Conservation (phyloP, 192 early-diverging fungal species). For the Umbelopsis isabellina region DNA sequence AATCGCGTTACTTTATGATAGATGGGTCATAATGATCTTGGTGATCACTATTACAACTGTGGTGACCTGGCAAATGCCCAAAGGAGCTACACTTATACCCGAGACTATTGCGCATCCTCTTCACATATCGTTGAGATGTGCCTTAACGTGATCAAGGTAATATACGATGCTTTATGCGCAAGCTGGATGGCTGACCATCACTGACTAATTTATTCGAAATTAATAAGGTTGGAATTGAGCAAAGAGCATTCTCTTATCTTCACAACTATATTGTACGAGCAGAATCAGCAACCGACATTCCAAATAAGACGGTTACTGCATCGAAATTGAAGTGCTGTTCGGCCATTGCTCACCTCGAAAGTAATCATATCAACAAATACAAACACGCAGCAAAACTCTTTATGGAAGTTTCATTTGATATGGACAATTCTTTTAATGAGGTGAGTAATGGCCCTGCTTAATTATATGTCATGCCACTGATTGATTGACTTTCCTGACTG, state of each 20-base stretch:
- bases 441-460: conserved; percentile 21
- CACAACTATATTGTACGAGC: conserved; percentile 73
- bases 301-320: conserved; percentile 61
- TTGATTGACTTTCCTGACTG: neutral
- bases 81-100: conserved; percentile 66
- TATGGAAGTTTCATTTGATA: conserved; percentile 61
- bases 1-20: conserved; percentile 24
- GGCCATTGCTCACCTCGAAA: conserved; percentile 67
- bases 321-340: conserved; percentile 66
- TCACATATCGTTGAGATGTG: conserved; percentile 83
- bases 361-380: conserved; percentile 60
- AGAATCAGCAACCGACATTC: conserved; percentile 62
- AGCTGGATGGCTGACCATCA: too few relatives aligned
- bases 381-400: conserved; percentile 63
- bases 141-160: conserved; percentile 78
- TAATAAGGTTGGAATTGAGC: conserved; percentile 8
- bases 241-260: conserved; percentile 58
- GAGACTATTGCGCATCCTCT: conserved; percentile 79
- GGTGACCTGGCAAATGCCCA: conserved; percentile 72
- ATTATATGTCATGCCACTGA: neutral
- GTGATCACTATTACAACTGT: conserved; percentile 72
- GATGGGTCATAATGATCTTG: conserved; percentile 83
- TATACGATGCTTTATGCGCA: too few relatives aligned
- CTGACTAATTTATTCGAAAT: too few relatives aligned
- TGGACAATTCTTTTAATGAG: conserved; percentile 47